Percentiles rank a stretch among this genome's conserved stretches.
Conservation (phyloP, 306 rosid species). For the Calophaca sinica region DNA sequence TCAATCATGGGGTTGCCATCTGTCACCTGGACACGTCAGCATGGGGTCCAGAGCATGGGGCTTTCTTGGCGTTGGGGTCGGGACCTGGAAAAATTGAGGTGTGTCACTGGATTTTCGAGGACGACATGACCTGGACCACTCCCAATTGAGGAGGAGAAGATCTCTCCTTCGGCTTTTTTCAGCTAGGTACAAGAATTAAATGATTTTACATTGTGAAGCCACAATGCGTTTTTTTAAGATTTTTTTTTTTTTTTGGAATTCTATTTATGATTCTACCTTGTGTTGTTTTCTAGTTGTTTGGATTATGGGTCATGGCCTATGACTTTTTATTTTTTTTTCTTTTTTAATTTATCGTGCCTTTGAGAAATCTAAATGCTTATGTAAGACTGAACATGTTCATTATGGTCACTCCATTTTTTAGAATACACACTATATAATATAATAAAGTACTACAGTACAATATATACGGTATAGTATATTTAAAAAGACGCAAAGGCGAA, state of each 20-base stretch:
- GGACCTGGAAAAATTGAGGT: conserved; percentile 52
- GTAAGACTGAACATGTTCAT: neutral
- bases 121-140: conserved; percentile 81
- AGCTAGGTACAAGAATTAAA: neutral
- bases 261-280: conserved; percentile 31
- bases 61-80: conserved; percentile 63
- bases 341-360: neutral
- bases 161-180: conserved; percentile 11
- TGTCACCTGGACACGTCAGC: conserved; percentile 87
- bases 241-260: neutral
- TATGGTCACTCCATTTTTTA: neutral
- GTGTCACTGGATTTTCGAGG: conserved; percentile 55
- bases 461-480: neutral
- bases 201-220: neutral
- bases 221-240: neutral
- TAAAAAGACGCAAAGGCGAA: conserved; percentile 43
- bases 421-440: neutral
- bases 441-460: neutral
- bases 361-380: neutral
- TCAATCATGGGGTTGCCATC: conserved; percentile 69
- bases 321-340: neutral
- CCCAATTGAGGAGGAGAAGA: conserved; percentile 37
- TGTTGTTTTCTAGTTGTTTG: conserved; percentile 16
- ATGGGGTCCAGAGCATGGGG: conserved; percentile 76
- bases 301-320: neutral